phyloP scores from a whole-genome alignment of 352 stramenopile species.

The Aphanomyces invadans region DNA sequence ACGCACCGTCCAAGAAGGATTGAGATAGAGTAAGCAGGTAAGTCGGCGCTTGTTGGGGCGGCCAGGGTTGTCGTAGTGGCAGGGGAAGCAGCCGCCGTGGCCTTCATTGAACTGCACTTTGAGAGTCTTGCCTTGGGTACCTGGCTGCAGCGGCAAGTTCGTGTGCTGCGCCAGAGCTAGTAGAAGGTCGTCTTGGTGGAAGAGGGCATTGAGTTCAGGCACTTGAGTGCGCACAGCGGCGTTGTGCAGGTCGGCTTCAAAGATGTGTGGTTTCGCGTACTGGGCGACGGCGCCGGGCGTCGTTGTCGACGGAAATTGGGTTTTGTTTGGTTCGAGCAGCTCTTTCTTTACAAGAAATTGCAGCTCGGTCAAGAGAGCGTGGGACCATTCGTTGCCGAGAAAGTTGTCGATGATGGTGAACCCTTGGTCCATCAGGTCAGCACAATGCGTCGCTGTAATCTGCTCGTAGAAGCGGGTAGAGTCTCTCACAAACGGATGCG shows the following conservation, averaged over 20 bases:
- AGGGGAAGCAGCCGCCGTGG: slow-evolving; percentile 66
- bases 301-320: slow-evolving; percentile 62
- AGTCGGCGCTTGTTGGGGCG: slow-evolving; percentile 68
- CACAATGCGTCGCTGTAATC: slow-evolving; percentile 38
- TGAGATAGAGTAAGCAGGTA: slow-evolving; percentile 75
- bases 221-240: slow-evolving; percentile 41
- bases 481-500: slow-evolving; percentile 44
- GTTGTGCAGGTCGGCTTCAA: slow-evolving; percentile 73
- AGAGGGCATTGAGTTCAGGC: slow-evolving; percentile 53
- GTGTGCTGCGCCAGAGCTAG: slow-evolving; percentile 38
- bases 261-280: slow-evolving; percentile 81
- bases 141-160: slow-evolving; percentile 32
- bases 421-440: slow-evolving; percentile 40
- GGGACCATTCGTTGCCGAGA: slow-evolving; percentile 47
- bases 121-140: slow-evolving; percentile 48
- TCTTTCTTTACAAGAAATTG: slow-evolving; percentile 41
- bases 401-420: slow-evolving; percentile 65
- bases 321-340: slow-evolving; percentile 73
- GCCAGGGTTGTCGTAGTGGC: slow-evolving; percentile 78
- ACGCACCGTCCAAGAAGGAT: slow-evolving; percentile 46
- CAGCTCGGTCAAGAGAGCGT: slow-evolving; percentile 55
- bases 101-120: slow-evolving; percentile 77
- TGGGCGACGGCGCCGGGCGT: slow-evolving; percentile 34
- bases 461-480: slow-evolving; percentile 39
- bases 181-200: slow-evolving; percentile 51